Base-by-base conservation (phyloP, 1,284 basidiomycete species). In the Cystobasidium slooffiae region DNA sequence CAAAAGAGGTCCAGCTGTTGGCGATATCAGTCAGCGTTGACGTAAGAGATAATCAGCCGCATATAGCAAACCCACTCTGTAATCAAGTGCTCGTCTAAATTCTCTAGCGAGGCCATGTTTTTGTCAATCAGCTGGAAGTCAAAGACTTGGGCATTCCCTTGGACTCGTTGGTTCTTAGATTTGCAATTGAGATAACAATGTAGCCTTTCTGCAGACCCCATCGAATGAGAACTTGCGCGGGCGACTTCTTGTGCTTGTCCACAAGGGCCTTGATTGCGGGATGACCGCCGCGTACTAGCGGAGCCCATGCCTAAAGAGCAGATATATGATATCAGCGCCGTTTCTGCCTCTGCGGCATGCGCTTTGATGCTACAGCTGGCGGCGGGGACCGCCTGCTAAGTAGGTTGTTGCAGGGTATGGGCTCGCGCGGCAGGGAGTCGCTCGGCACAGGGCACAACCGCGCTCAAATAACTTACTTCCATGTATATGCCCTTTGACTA, bases 161-260 rank as follows among this genome's bases (percentile, higher is more conserved):
- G 82, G 77, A 93, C 93, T 51, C 91, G 86, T 8, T 83, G 81
- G 0, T 89, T 85, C 0, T 85, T 89, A n/a, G n/a, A 86, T 87
- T 46, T 89, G 90, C 82, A 93, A 93, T 93, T 4, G 91, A 91
- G 24, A 93, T 85, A 0, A 90, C 90, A 0, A 90, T 85, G 58
- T 62, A 80, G 41, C 90, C 90, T 80, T 88, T 88, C 81, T 94
- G 92, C 58, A 94, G 83, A 61, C 89, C 91, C 92, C 92, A 94
- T 14, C 92, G 86, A 74, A 94, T 83, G 41, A 94, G 85, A 62
- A 94, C 85, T 79, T 93, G 92, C 1, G 90, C 88, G 14, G 88
- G 86, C 16, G 85, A 83, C 79, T 89, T 91, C 44, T 81, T 80
- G 78, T 90, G 87, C 83, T 88, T 91, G 41, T 84, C 80, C 0